Base-by-base conservation (phyloP, 202 grass and related monocot species). In the Carex sylvatica region DNA sequence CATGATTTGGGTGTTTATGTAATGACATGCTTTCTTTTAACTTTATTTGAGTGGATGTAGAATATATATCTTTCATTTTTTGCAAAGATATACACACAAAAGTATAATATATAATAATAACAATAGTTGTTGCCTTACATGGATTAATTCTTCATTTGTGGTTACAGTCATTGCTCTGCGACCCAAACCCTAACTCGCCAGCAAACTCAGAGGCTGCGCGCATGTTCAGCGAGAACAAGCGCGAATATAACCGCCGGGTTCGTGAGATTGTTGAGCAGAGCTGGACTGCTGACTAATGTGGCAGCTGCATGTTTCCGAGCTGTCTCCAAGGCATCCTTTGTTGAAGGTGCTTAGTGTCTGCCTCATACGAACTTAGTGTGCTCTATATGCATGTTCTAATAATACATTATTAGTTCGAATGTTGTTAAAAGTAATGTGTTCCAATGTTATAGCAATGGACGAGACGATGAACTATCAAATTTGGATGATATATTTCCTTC, bases 161-260 rank as follows among this genome's bases (percentile, higher is more conserved):
- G 51, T 83, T 86, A 84, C 87, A 95, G 91, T 97, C 93, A 28
- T 86, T 97, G 87, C 78, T 97, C 24, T 97, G 93, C 61, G 93
- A 97, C 61, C 93, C 91, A 40, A 97, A 97, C 79, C 93, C 93
- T 0, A 91, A 93, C 54, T 97, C 93, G 5, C 91, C 93, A 35
- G 93, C 93, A 3, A 97, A 97, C 72, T 93, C 93, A 3, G 93
- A 97, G 87, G 88, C 93, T 49, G 91, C 93, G 4, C 88, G 93
- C 70, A 69, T 97, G 91, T 97, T 93, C 89, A 97, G 87, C 0
- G 93, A 97, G 89, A 97, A 97, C 77, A 93, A 92, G 83, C 90
- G 90, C 1, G 92, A 95, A 52, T 95, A 95, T 88, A 95, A 95
- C 74, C 85, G 88, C 31, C 87, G 88, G 74, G 93, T 96, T 42